Conservation (phyloP, 768 basidiomycete species). For the Trichaptum fuscoviolaceum region DNA sequence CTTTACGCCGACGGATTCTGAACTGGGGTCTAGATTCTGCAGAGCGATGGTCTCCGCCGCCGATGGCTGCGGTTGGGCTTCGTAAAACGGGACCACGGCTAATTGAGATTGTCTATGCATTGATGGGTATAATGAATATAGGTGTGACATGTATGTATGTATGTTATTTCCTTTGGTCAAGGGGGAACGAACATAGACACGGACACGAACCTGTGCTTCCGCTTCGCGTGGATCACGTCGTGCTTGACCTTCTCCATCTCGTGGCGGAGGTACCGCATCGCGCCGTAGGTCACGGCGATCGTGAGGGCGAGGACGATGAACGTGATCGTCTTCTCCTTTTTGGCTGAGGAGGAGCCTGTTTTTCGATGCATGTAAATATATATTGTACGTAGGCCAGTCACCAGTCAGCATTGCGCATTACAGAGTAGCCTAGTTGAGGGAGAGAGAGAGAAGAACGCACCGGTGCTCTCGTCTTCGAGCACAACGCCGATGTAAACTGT, state of each 20-base stretch:
- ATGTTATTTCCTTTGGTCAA: too few species aligned
- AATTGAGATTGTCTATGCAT: neutral
- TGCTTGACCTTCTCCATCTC: conserved; percentile 68
- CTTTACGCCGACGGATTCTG: neutral
- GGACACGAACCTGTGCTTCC: conserved; percentile 48
- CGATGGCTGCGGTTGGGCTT: neutral
- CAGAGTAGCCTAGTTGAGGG: too few species aligned
- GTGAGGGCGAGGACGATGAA: conserved; percentile 55
- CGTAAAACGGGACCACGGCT: neutral
- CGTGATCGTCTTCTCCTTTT: neutral
- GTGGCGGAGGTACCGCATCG: conserved; percentile 80
- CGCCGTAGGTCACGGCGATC: conserved; percentile 60
- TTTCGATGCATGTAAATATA: neutral
- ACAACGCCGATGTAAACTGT: conserved; percentile 36
- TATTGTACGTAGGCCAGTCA: too few species aligned
- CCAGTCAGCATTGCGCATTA: too few species aligned
- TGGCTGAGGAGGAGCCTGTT: neutral
- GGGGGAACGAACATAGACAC: neutral
- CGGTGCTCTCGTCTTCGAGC: conserved; percentile 3
- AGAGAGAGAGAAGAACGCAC: neutral
- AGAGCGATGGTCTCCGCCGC: neutral
- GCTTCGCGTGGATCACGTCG: conserved; percentile 56
- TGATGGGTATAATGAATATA: too few species aligned
- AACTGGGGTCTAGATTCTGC: neutral
- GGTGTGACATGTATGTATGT: too few species aligned